Evolutionary conservation across 495 filamentous ascomycete species (phyloP).

Genomic region (Penicillium nucicola): DNA sequence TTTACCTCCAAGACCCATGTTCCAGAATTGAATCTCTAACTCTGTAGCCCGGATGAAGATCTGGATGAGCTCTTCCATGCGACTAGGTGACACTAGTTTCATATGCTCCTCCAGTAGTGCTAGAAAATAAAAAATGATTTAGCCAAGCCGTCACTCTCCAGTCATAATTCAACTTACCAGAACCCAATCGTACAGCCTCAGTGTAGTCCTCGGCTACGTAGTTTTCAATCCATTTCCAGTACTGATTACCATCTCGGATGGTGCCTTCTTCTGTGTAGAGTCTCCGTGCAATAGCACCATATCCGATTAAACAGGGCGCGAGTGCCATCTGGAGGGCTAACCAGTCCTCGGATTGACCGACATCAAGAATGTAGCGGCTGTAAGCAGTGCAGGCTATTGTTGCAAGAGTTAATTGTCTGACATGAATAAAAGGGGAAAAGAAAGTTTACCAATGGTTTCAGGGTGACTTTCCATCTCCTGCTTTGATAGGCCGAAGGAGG

Average conservation of each 20-base stretch:
- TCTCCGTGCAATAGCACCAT: conserved; percentile 69
- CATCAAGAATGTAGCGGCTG: conserved; percentile 78
- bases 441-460: conserved; percentile 66
- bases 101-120: conserved; percentile 71
- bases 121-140: conserved; percentile 27
- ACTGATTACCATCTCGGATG: conserved; percentile 70
- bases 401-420: not conserved
- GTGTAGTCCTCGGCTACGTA: conserved; percentile 77
- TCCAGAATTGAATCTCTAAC: conserved; percentile 89
- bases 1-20: conserved; percentile 60
- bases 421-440: conserved; percentile 25
- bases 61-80: conserved; percentile 75
- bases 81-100: conserved; percentile 61
- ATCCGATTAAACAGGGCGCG: conserved; percentile 83
- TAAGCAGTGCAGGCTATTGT: conserved; percentile 44
- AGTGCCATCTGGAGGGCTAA: conserved; percentile 78
- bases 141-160: conserved; percentile 12
- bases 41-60: conserved; percentile 88
- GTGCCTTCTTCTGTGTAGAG: conserved; percentile 52
- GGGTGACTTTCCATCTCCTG: conserved; percentile 68
- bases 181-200: conserved; percentile 63
- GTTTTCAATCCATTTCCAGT: conserved; percentile 87
- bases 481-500: conserved; percentile 72
- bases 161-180: conserved; percentile 45
- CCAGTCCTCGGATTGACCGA: conserved; percentile 83